A percentile compares a stretch with the other conserved stretches of the same genome.
Conservation (phyloP, 78 protist genomes). For the Anaeramoeba flamelloides region DNA sequence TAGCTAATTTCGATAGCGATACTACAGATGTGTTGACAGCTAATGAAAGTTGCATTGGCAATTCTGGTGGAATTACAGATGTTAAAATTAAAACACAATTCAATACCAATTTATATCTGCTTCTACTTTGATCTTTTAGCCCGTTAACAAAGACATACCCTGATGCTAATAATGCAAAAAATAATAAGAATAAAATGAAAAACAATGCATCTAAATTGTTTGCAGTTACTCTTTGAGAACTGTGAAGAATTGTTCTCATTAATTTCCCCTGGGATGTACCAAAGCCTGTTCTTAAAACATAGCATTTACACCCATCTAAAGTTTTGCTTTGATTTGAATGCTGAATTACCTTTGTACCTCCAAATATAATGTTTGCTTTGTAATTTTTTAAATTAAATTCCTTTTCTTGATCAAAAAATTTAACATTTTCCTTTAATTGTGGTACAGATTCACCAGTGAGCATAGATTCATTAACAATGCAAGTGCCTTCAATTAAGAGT, state of each 20-base stretch:
- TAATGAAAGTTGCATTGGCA: neutral
- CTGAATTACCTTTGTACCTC: neutral
- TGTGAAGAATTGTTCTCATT: neutral
- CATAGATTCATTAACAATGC: neutral
- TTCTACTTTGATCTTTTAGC: neutral
- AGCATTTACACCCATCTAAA: neutral
- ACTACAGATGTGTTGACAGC: neutral
- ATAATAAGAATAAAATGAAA: neutral
- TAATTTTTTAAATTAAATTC: neutral
- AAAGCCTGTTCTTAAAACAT: neutral
- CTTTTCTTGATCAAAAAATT: neutral
- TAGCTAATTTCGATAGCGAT: neutral
- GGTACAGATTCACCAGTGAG: neutral
- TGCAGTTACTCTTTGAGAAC: conserved; percentile 37
- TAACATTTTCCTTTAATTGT: neutral
- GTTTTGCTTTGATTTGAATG: neutral
- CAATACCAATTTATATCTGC: neutral
- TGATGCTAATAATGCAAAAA: neutral
- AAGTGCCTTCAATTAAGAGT: neutral
- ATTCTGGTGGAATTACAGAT: neutral
- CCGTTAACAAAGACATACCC: conserved; percentile 8
- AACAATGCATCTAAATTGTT: conserved; percentile 13
- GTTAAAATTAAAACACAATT: neutral
- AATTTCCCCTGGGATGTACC: neutral
- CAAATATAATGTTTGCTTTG: neutral